Evolutionary conservation across 345 rosid species (phyloP).

Genomic region (Citrus medica): DNA sequence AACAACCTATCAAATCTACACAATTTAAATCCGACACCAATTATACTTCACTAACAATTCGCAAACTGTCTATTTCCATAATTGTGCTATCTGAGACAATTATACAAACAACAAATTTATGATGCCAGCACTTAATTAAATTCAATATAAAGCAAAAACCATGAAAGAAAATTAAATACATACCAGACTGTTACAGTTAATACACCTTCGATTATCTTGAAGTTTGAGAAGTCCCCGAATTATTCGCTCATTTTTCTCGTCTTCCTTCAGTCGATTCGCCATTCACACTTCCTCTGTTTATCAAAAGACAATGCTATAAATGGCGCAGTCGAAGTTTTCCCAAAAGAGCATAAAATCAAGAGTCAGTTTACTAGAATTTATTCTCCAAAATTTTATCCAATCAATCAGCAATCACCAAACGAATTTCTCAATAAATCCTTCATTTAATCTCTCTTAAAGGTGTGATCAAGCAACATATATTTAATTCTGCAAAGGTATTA

Average conservation of each 20-base stretch:
- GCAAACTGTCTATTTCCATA: background rate
- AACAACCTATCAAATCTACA: slow-evolving; percentile 1
- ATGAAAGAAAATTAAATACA: slow-evolving; percentile 9
- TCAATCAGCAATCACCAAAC: background rate
- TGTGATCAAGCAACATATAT: background rate
- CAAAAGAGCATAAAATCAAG: background rate
- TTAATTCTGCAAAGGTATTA: background rate
- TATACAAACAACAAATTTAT: background rate
- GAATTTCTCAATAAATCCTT: background rate
- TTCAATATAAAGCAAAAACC: slow-evolving; percentile 7
- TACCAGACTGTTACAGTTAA: slow-evolving; percentile 93
- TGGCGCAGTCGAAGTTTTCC: background rate
- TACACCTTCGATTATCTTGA: slow-evolving; percentile 81
- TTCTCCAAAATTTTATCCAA: slow-evolving; percentile 1
- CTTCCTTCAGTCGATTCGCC: slow-evolving; percentile 79
- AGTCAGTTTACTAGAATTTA: background rate
- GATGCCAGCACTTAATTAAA: background rate
- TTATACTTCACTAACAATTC: background rate
- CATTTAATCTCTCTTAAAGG: background rate
- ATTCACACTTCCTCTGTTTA: slow-evolving; percentile 25
- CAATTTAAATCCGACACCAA: background rate
- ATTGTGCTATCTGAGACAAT: background rate
- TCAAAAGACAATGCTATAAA: background rate
- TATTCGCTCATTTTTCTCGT: slow-evolving; percentile 77
- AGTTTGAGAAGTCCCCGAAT: slow-evolving; percentile 89